Evolutionary conservation across 106 monocot genomes (phyloP).

Genomic region (Cymbidium sinense): DNA sequence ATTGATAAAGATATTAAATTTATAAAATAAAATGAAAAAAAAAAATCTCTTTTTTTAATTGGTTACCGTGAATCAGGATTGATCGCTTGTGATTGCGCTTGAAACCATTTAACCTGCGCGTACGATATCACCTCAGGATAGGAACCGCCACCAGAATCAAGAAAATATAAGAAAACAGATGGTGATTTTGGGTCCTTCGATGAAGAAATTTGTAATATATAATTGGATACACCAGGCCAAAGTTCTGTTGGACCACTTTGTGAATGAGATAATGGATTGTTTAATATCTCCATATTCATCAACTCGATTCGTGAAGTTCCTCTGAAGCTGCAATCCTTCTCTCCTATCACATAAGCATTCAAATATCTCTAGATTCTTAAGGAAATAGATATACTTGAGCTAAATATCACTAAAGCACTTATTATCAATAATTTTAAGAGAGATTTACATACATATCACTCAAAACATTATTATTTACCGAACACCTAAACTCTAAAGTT

Average conservation of each 20-base stretch:
- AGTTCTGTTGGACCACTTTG: slow-evolving; percentile 51
- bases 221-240: slow-evolving; percentile 83
- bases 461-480: too few relatives aligned
- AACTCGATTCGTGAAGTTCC: slow-evolving; percentile 59
- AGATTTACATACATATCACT: too few relatives aligned
- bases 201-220: slow-evolving; percentile 58
- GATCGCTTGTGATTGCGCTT: slow-evolving; percentile 32
- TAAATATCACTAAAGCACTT: not conserved
- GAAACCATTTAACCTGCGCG: slow-evolving; percentile 71
- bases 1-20: not conserved
- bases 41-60: not conserved
- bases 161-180: slow-evolving; percentile 58
- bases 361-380: slow-evolving; percentile 3
- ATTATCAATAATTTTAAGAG: not conserved
- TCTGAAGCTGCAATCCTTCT: slow-evolving; percentile 45
- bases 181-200: slow-evolving; percentile 24
- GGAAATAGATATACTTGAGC: not conserved
- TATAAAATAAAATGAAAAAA: not conserved
- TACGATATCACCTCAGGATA: slow-evolving; percentile 83
- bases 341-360: slow-evolving; percentile 19
- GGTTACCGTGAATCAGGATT: slow-evolving; percentile 60
- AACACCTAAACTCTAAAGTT: too few relatives aligned
- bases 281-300: slow-evolving; percentile 39
- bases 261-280: slow-evolving; percentile 48
- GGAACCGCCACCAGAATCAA: slow-evolving; percentile 92